Base-by-base conservation (phyloP, 805 yeast species). In the Wickerhamomyces alni region DNA sequence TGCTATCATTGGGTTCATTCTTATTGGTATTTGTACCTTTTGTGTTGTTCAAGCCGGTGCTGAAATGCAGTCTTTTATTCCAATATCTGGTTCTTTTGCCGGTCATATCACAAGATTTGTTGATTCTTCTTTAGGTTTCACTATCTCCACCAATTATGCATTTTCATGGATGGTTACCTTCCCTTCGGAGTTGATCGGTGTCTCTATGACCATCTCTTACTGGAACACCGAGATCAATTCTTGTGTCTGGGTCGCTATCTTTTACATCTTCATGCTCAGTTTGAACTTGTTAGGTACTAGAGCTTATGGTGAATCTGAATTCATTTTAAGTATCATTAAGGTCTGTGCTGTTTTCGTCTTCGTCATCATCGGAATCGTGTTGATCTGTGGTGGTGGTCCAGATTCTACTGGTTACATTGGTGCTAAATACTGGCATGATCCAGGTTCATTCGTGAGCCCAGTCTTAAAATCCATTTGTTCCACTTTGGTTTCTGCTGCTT, bases 401-500 rank as follows among this genome's bases (percentile, higher is more conserved):
- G 45, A 57, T 15, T 66, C 73, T 33, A 50, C 47, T 4, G 55
- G 54, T 19, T 67, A 69, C 48, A 61, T 69, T 19, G 69, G 73
- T 24, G 65, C 63, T 21, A 52, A 51, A 35, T 70, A 70, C 48
- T 73, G 77, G 77, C 60, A 60, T 30, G 52, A 63, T 34, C 78
- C 79, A 7, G 83, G 83, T 37, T 70, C 75, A 2, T 72, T 75
- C 47, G 69, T 74, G 24, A 55, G 65, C 46, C 76, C 77, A 8
- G 69, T 63, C 74, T 62, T 81, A 58, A 80, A 82, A 60, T 88
- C 87, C 44, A 75, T 83, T 37, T 75, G 82, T 54, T 67, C 83
- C 0, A 85, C 79, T 13, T 75, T 84, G 46, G 82, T 82, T 36
- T 76, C 83, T 27, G 87, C 91, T 13, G 87, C 88, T 0, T 85